These are phyloP conservation scores for Ophiocordyceps camponoti-rufipedis DNA, from an alignment of 2,329 filamentous ascomycete species.

Conservation along the genomic window DNA sequence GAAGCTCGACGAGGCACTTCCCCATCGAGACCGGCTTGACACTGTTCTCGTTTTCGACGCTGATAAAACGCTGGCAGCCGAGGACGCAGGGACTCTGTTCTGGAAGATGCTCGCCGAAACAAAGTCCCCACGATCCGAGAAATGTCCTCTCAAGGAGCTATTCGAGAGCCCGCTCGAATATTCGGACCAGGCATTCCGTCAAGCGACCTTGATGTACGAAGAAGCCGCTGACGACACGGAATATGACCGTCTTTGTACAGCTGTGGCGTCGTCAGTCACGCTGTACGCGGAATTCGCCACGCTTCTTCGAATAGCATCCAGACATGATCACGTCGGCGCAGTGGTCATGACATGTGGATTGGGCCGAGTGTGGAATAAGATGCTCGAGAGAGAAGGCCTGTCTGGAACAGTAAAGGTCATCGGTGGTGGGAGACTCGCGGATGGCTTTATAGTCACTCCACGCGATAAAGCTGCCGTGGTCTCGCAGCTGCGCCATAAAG, in stretches of 20 bases:
- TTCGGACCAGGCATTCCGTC: constrained; percentile 33
- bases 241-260: constrained; percentile 26
- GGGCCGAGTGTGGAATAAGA: constrained; percentile 32
- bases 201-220: constrained; percentile 34
- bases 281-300: constrained; percentile 28
- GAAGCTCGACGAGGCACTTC: constrained; percentile 16
- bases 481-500: constrained; percentile 13
- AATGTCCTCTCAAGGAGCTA: constrained; percentile 19
- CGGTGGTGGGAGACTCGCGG: constrained; percentile 26
- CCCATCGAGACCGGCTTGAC: constrained; percentile 9
- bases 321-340: constrained; percentile 19
- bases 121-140: neutral
- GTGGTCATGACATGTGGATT: constrained; percentile 38
- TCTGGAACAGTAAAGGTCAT: constrained; percentile 27
- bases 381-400: constrained; percentile 25
- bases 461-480: constrained; percentile 30
- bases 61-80: constrained; percentile 32
- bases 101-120: constrained; percentile 17
- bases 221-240: constrained; percentile 15
- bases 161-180: constrained; percentile 29
- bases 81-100: constrained; percentile 32
- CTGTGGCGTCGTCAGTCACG: constrained; percentile 19
- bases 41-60: constrained; percentile 38
- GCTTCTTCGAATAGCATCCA: constrained; percentile 18
- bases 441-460: constrained; percentile 31